These are phyloP conservation scores for Serendipita sp. DNA, from an alignment of 768 basidiomycete species.

Conservation along the genomic window DNA sequence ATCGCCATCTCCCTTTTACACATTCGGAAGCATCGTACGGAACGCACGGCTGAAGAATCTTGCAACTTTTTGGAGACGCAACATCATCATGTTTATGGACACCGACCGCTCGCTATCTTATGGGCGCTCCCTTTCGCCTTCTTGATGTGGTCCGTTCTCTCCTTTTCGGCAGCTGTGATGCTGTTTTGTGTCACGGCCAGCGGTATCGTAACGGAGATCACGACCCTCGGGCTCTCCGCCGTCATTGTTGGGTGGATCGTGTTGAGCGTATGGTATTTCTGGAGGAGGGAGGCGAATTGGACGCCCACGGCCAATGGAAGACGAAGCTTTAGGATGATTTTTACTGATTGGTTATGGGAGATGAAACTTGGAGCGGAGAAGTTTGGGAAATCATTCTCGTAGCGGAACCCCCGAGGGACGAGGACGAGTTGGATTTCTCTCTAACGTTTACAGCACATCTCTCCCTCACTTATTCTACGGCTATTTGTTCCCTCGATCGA, in stretches of 20 bases:
- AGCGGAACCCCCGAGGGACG: neutral
- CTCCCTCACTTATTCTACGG: neutral
- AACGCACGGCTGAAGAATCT: constrained; percentile 20
- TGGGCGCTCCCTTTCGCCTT: constrained; percentile 42
- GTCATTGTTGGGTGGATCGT: neutral
- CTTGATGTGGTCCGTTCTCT: constrained; percentile 33
- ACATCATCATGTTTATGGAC: constrained; percentile 22
- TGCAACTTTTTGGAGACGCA: constrained; percentile 17
- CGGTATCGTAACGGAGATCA: neutral
- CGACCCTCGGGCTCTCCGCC: neutral
- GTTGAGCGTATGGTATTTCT: neutral
- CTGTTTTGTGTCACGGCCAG: neutral
- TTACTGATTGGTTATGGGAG: neutral
- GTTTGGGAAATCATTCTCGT: neutral
- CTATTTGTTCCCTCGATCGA: neutral
- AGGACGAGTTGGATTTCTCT: neutral
- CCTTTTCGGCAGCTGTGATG: neutral
- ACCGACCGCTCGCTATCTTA: constrained; percentile 36
- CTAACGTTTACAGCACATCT: neutral
- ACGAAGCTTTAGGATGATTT: neutral
- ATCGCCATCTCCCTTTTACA: constrained; percentile 31
- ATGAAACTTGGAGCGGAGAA: no score
- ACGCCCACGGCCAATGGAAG: no score
- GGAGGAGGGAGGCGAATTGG: neutral
- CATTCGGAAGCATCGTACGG: constrained; percentile 26